These are phyloP conservation scores for Lactarius vividus DNA, from an alignment of 768 basidiomycete species.

Conservation along the genomic window DNA sequence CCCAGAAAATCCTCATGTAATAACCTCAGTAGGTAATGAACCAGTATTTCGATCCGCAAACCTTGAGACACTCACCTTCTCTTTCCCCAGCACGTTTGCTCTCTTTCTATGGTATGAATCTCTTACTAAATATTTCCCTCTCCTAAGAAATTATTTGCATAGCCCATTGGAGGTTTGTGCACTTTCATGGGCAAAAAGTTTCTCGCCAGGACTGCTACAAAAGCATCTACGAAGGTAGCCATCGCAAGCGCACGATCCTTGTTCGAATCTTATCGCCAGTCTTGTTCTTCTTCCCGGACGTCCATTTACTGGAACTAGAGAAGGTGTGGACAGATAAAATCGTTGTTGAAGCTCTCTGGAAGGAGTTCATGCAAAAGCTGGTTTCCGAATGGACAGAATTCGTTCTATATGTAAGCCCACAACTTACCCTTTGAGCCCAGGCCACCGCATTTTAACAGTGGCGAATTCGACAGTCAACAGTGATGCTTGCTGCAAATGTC, in stretches of 20 bases:
- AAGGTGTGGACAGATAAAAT: conserved; percentile 20
- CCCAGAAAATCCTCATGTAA: not conserved
- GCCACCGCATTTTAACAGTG: not conserved
- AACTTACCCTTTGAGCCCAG: not conserved
- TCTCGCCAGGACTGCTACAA: conserved; percentile 12
- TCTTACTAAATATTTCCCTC: not conserved
- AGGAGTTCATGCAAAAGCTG: conserved; percentile 13
- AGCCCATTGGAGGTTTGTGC: conserved; percentile 13
- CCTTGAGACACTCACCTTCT: not conserved
- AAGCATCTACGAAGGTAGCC: not conserved
- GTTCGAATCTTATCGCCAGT: conserved; percentile 1
- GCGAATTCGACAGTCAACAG: conserved; percentile 32
- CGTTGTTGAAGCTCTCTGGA: conserved; percentile 15
- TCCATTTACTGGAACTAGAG: conserved; percentile 16
- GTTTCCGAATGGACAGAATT: conserved; percentile 20
- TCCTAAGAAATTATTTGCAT: not conserved
- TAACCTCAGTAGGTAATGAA: not conserved
- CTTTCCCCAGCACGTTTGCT: conserved; percentile 10
- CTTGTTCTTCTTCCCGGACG: conserved; percentile 20
- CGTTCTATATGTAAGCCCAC: conserved; percentile 15
- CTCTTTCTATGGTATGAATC: conserved; percentile 7
- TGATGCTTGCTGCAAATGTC: conserved; percentile 37
- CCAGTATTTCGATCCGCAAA: not conserved
- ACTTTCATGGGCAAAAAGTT: conserved; percentile 18
- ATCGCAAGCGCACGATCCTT: conserved; percentile 4